phyloP scores from a whole-genome alignment of 306 rosid genomes.

The Senna tora region DNA sequence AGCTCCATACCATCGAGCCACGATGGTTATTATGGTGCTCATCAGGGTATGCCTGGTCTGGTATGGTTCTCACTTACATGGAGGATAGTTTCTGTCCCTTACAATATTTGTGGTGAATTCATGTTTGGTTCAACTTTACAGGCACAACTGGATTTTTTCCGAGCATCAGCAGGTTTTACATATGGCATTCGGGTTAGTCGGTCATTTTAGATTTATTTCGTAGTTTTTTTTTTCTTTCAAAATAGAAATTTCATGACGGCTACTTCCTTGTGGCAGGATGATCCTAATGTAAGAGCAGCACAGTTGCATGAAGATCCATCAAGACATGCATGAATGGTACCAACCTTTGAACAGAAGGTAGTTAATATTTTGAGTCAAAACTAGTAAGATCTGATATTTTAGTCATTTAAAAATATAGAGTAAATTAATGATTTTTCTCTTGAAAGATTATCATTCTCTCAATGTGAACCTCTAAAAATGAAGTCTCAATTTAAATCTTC shows the following conservation, averaged over 20 bases:
- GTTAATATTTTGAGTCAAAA: conserved; percentile 23
- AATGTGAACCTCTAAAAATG: too few relatives aligned
- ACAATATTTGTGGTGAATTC: conserved; percentile 35
- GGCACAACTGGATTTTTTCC: conserved; percentile 95
- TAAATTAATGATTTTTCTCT: too few relatives aligned
- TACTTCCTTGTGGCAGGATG: conserved; percentile 69
- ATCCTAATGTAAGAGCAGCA: conserved; percentile 79
- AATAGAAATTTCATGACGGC: conserved; percentile 20
- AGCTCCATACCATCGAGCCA: conserved; percentile 87
- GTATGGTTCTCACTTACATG: conserved; percentile 53
- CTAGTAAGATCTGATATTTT: conserved; percentile 8
- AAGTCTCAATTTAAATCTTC: background rate
- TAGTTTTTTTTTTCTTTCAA: background rate
- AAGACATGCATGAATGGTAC: conserved; percentile 66
- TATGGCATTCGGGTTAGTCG: conserved; percentile 87
- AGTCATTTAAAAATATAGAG: background rate
- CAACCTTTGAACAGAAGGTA: conserved; percentile 40
- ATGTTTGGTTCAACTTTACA: conserved; percentile 52
- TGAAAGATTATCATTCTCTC: too few relatives aligned
- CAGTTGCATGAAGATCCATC: conserved; percentile 93
- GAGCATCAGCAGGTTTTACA: conserved; percentile 65
- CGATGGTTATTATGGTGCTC: conserved; percentile 81
- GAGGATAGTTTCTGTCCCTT: conserved; percentile 26
- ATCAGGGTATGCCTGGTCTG: conserved; percentile 88
- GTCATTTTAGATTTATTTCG: conserved; percentile 18